Percentiles rank a stretch among this genome's conserved stretches.
phyloP scores from a whole-genome alignment of 2,329 filamentous ascomycete genomes.

The Ceratocystis diversiconidia region DNA sequence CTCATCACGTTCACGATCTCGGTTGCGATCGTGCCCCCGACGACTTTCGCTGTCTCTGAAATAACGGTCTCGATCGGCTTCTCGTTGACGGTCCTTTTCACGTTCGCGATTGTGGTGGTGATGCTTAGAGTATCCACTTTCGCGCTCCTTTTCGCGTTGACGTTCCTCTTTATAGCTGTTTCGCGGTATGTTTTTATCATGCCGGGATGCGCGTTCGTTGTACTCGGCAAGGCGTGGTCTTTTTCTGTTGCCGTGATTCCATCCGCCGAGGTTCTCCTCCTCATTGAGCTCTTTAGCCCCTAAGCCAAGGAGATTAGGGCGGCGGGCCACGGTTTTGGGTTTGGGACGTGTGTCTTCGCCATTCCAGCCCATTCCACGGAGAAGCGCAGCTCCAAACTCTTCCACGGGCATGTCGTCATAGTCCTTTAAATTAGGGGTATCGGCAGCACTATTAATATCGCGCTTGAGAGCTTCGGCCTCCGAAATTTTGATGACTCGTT shows the following conservation, averaged over 20 bases:
- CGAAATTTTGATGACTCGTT: constrained; percentile 41
- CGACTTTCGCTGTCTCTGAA: constrained; percentile 27
- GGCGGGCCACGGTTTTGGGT: constrained; percentile 50
- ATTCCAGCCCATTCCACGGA: constrained; percentile 95
- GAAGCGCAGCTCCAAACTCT: constrained; percentile 79
- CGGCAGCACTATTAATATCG: constrained; percentile 58
- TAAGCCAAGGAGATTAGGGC: constrained; percentile 72
- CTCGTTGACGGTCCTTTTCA: constrained; percentile 10
- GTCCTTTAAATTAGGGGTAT: constrained; percentile 62
- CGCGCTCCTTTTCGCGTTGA: constrained; percentile 31
- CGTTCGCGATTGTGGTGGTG: constrained; percentile 15
- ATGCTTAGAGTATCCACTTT: constrained; percentile 18
- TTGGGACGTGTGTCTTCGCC: constrained; percentile 40
- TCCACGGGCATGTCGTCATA: constrained; percentile 86
- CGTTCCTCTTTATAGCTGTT: constrained; percentile 35
- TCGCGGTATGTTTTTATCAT: constrained; percentile 28
- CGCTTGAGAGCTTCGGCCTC: constrained; percentile 55
- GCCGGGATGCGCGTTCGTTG: constrained; percentile 25
- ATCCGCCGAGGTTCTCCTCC: constrained; percentile 60
- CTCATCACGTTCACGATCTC: constrained; percentile 26
- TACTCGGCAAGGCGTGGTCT: constrained; percentile 38
- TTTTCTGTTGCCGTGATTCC: constrained; percentile 53
- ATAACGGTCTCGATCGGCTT: constrained; percentile 18
- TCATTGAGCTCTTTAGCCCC: constrained; percentile 71
- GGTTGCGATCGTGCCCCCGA: constrained; percentile 31